Conservation (phyloP, 192 early-diverging fungal species). For the Backusella sp. region DNA sequence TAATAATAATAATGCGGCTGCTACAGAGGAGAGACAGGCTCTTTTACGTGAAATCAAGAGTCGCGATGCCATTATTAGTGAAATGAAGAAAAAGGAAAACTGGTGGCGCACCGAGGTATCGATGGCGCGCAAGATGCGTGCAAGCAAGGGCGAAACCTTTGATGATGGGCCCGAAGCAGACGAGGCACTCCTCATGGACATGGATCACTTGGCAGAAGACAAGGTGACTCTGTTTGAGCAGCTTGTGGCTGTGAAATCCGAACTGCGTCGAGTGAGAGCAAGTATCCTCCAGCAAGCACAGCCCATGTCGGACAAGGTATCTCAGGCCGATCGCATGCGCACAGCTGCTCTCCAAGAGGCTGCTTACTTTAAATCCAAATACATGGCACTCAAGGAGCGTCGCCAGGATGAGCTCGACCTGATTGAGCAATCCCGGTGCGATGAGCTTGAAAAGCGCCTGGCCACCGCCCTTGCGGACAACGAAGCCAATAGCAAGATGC, state of each 20-base stretch:
- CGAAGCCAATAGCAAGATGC: constrained; percentile 36
- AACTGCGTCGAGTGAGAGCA: constrained; percentile 46
- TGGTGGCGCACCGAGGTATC: constrained; percentile 45
- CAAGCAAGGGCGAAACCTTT: constrained; percentile 2
- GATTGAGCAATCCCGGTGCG: constrained; percentile 43
- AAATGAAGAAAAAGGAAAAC: constrained; percentile 42
- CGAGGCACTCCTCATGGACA: constrained; percentile 29
- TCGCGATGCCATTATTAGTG: constrained; percentile 34
- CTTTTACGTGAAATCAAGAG: constrained; percentile 37
- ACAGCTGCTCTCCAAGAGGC: constrained; percentile 60
- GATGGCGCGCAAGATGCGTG: constrained; percentile 32
- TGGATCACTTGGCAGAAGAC: constrained; percentile 43
- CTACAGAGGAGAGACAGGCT: constrained; percentile 11
- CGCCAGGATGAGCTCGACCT: constrained; percentile 36
- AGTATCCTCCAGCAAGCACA: constrained; percentile 55
- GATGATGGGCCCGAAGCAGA: constrained; percentile 26
- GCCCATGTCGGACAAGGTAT: constrained; percentile 48
- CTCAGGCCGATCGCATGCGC: constrained; percentile 50
- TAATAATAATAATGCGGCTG: not conserved
- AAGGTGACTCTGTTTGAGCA: constrained; percentile 51
- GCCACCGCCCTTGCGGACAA: constrained; percentile 42
- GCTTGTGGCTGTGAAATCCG: constrained; percentile 53
- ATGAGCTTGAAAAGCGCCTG: constrained; percentile 47
- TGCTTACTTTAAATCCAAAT: constrained; percentile 56
- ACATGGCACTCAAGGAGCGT: constrained; percentile 43